Evolutionary conservation across 768 basidiomycete genomes (phyloP).

Genomic region (Russula dissimulans): DNA sequence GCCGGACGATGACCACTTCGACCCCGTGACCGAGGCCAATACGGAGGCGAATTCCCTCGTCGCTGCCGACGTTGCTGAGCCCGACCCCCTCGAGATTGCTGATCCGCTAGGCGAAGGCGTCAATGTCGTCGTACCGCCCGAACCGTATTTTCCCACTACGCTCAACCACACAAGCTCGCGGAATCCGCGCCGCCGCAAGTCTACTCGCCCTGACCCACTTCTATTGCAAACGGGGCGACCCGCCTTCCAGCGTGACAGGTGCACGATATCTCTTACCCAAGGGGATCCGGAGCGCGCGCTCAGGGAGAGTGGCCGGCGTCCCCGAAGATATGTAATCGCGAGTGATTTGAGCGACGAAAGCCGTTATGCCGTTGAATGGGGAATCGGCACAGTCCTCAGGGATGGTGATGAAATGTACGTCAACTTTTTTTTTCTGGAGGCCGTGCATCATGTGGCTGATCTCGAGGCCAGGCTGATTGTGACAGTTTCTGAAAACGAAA

Average conservation of each 20-base stretch:
- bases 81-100: conserved; percentile 42
- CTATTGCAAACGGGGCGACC: conserved; percentile 66
- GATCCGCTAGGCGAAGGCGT: conserved; percentile 91
- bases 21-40: conserved; percentile 78
- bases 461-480: conserved; percentile 54
- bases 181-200: conserved; percentile 46
- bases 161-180: conserved; percentile 38
- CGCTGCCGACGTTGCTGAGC: conserved; percentile 40
- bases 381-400: conserved; percentile 88
- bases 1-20: conserved; percentile 57
- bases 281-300: conserved; percentile 59
- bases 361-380: conserved; percentile 95
- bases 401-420: conserved; percentile 85
- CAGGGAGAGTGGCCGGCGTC: conserved; percentile 43
- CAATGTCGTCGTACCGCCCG: conserved; percentile 76
- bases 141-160: conserved; percentile 73
- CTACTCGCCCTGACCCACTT: conserved; percentile 55
- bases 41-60: conserved; percentile 75
- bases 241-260: conserved; percentile 82
- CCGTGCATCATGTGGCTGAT: background rate
- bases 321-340: conserved; percentile 73
- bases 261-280: conserved; percentile 82
- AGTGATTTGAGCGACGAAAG: conserved; percentile 94
- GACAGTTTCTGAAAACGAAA: conserved; percentile 87
- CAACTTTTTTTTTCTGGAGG: background rate